Evolutionary conservation across 169 alveolate species (phyloP), one percentile per base, ranked within the genome.

Genomic region (Cryptosporidium meleagridis): DNA sequence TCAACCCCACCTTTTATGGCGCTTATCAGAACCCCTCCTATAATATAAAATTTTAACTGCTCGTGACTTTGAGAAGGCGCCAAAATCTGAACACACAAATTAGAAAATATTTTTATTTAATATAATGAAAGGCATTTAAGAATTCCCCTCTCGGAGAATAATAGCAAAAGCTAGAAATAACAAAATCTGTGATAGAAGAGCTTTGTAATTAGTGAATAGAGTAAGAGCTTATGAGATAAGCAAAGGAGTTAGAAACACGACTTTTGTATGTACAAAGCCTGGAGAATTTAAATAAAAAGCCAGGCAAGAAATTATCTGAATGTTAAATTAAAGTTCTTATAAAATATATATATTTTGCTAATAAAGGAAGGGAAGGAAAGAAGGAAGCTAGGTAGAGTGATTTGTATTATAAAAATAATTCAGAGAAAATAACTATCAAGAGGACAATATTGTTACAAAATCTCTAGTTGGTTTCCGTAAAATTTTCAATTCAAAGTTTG

Each of bases 11-110:
- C 67, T 0, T 45, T 1, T 29, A 7, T 51, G 69, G 69, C 85
- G 85, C 72, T 51, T 55, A 14, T 0, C 3, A 9, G n/a, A 10
- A 37, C 86, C 86, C 86, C 86, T 58, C 86, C 48, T n/a, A 7
- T 48, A 73, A 26, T 58, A 52, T 48, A 55, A 73, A 58, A 14
- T 73, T 73, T 73, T 73, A 73, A 73, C 86, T 73, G 71, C 86
- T 73, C 86, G 86, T 58, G 86, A 73, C 86, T 59, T 73, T 5
- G 86, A 55, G 48, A 29, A 73, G 86, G 86, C 86, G 86, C 71
- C 70, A 69, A 33, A 53, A 73, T 73, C 86, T 26, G 39, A 73
- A 58, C 86, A 73, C 86, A 73, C 86, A 73, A 62, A 73, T 52
- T 21, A 26, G 62, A 45, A 73, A 59, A 44, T 53, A 59, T 23